Conservation (phyloP, 805 yeast genomes). For the Candida saitoana region DNA sequence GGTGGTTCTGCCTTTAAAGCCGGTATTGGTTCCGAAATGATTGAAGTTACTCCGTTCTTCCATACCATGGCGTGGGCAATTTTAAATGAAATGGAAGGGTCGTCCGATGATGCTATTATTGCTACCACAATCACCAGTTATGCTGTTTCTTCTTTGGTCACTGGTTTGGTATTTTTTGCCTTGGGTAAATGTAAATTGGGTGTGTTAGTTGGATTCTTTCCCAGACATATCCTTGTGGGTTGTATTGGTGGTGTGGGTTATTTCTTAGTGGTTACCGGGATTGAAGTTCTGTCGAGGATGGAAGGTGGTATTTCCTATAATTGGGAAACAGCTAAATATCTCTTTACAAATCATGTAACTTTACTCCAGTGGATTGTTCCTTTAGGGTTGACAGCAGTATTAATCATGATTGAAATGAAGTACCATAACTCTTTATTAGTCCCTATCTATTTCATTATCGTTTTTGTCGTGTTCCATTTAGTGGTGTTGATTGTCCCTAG, state of each 20-base stretch:
- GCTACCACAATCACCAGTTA: conserved; percentile 86
- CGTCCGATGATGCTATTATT: conserved; percentile 50
- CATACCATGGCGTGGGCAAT: conserved; percentile 88
- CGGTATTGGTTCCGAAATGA: conserved; percentile 98
- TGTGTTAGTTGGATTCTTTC: conserved; percentile 88
- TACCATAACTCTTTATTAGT: conserved; percentile 65
- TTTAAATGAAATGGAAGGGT: conserved; percentile 44
- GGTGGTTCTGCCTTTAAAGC: conserved; percentile 89
- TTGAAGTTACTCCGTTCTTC: conserved; percentile 97
- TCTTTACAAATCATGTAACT: conserved; percentile 39
- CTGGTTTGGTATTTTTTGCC: conserved; percentile 74
- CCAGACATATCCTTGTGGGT: conserved; percentile 92
- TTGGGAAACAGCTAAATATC: conserved; percentile 46
- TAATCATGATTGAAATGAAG: conserved; percentile 57
- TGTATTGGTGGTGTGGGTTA: conserved; percentile 99
- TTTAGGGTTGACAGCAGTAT: conserved; percentile 52
- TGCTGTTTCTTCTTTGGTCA: conserved; percentile 76
- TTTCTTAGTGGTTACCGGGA: conserved; percentile 82
- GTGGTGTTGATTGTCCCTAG: conserved; percentile 61
- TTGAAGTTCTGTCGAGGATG: conserved; percentile 83
- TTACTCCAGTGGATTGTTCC: conserved; percentile 66
- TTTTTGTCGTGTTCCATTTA: conserved; percentile 67
- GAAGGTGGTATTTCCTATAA: conserved; percentile 71
- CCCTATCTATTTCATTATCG: conserved; percentile 72
- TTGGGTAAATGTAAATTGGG: conserved; percentile 83